These are phyloP conservation scores for Ambrosia hybrid DNA, from an alignment of 140 eudicot species.

Conservation along the genomic window DNA sequence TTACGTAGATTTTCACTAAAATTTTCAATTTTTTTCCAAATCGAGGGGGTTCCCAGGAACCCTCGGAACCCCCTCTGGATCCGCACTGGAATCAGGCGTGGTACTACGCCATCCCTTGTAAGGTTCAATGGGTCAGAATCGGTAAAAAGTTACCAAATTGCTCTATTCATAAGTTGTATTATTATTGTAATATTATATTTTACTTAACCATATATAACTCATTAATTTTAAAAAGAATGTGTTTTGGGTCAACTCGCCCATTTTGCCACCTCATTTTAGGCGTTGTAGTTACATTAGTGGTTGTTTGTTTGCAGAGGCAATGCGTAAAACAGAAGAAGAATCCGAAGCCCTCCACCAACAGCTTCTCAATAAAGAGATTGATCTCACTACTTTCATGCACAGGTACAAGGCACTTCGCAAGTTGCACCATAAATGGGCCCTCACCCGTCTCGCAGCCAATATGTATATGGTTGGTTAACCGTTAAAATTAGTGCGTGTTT, in stretches of 20 bases:
- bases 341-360: conserved; percentile 76
- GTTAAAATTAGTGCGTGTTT: conserved; percentile 13
- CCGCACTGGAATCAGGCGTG: no score
- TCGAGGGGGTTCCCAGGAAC: no score
- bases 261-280: background rate
- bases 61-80: no score
- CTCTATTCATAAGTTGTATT: background rate
- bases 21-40: no score
- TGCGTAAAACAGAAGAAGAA: conserved; percentile 69
- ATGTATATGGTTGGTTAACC: conserved; percentile 46
- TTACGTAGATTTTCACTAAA: no score
- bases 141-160: no score
- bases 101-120: no score
- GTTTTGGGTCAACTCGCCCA: background rate
- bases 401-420: conserved; percentile 70
- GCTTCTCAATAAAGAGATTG: conserved; percentile 78
- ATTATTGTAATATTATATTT: background rate
- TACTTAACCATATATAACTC: background rate
- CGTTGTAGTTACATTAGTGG: conserved; percentile 10
- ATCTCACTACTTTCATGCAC: conserved; percentile 57
- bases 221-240: background rate
- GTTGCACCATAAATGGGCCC: conserved; percentile 69
- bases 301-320: conserved; percentile 51
- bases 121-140: no score
- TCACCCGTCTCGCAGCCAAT: conserved; percentile 79